A percentile compares a stretch with the other conserved stretches of the same genome.
Evolutionary conservation across 2,329 filamentous ascomycete genomes (phyloP).

Genomic region (Colletotrichum echinochloae): DNA sequence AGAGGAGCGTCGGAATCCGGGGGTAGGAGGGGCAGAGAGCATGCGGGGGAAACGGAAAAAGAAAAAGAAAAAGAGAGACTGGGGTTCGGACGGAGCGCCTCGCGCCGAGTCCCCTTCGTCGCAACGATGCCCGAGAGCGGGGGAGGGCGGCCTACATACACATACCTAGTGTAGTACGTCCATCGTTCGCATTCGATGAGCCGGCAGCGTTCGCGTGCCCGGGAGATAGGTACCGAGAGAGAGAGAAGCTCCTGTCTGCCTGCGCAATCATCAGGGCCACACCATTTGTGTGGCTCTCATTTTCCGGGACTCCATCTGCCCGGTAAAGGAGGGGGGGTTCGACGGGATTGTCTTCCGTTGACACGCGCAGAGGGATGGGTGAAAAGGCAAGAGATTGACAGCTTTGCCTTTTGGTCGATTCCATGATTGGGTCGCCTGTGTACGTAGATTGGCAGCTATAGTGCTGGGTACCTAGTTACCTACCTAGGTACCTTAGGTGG

Average conservation of each 20-base stretch:
- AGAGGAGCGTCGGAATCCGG: conserved; percentile 24
- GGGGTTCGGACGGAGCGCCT: background rate
- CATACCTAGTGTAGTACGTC: too few species aligned
- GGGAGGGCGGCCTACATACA: background rate
- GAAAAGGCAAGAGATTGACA: background rate
- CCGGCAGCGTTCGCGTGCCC: background rate
- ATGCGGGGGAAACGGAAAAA: conserved; percentile 22
- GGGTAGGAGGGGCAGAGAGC: background rate
- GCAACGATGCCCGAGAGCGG: background rate
- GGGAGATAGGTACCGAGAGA: too few species aligned
- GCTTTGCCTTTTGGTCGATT: background rate
- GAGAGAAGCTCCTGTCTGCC: background rate
- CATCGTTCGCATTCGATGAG: background rate
- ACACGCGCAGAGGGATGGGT: background rate
- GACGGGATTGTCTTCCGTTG: conserved; percentile 17
- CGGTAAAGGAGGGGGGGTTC: background rate
- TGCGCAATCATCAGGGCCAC: background rate
- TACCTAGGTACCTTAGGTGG: too few species aligned
- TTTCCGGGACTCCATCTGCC: background rate
- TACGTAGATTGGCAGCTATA: too few species aligned
- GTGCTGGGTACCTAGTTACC: too few species aligned
- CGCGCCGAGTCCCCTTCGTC: too few species aligned
- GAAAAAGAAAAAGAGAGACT: too few species aligned
- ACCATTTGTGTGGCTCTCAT: too few species aligned
- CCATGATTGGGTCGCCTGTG: conserved; percentile 26